These are phyloP conservation scores for Potentilla sterilis DNA, from an alignment of 306 rosid species.

Conservation along the genomic window DNA sequence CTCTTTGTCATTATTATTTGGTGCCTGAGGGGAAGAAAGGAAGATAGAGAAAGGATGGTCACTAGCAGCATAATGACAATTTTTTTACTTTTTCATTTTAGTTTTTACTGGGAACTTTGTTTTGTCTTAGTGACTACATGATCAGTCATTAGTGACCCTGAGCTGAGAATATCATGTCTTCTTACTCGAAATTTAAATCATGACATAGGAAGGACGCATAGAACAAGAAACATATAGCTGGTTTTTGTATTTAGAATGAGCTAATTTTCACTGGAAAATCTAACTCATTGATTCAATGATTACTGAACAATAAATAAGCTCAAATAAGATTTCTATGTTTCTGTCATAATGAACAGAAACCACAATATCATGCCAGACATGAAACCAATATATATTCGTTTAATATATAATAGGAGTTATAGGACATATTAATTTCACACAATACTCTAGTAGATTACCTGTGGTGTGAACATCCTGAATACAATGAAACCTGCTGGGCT, in stretches of 20 bases:
- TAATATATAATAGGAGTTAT: neutral
- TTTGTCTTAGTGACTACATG: conserved; percentile 7
- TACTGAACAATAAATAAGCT: neutral
- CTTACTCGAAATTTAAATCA: conserved; percentile 17
- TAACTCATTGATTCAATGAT: neutral
- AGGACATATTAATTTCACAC: neutral
- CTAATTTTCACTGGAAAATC: neutral
- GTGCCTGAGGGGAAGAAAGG: conserved; percentile 44
- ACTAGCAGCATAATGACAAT: neutral
- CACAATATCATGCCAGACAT: conserved; percentile 18
- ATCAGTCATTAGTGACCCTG: conserved; percentile 9
- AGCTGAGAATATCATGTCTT: neutral
- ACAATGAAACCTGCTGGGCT: conserved; percentile 65
- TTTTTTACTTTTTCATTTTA: neutral
- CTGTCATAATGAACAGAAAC: conserved; percentile 6
- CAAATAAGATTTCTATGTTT: neutral
- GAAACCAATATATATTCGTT: neutral
- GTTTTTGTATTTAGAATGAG: neutral
- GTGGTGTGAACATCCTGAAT: conserved; percentile 90
- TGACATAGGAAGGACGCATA: conserved; percentile 12
- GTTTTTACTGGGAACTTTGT: neutral
- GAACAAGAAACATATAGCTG: too few species aligned
- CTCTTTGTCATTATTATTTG: conserved; percentile 70
- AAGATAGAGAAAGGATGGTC: neutral
- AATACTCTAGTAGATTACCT: conserved; percentile 34